Evolutionary conservation across 306 rosid genomes (phyloP).

Genomic region (Prosopis cineraria): DNA sequence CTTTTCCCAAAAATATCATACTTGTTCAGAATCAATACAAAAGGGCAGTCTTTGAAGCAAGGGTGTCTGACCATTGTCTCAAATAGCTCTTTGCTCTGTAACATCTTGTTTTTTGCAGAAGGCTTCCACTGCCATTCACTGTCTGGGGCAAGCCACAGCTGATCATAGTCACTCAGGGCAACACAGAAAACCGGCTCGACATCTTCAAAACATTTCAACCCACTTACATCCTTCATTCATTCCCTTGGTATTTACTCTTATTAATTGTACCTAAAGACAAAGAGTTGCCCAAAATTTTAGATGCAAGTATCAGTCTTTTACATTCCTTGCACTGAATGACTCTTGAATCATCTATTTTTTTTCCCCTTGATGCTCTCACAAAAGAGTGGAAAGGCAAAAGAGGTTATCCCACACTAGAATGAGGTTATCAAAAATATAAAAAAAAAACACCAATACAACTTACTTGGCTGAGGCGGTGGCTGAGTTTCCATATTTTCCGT

Average conservation of each 20-base stretch:
- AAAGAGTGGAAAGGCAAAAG: too few species aligned
- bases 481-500: slow-evolving; percentile 84
- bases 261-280: slow-evolving; percentile 81
- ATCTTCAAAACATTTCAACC: slow-evolving; percentile 98
- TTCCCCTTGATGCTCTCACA: too few species aligned
- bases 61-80: slow-evolving; percentile 91
- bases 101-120: slow-evolving; percentile 94
- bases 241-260: slow-evolving; percentile 95
- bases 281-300: slow-evolving; percentile 9
- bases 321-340: background rate
- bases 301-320: background rate
- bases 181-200: slow-evolving; percentile 83
- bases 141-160: slow-evolving; percentile 63
- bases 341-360: background rate
- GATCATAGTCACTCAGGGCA: slow-evolving; percentile 86
- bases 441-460: slow-evolving; percentile 17
- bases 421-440: too few species aligned
- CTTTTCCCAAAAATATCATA: slow-evolving; percentile 84
- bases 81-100: slow-evolving; percentile 91
- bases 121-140: slow-evolving; percentile 68
- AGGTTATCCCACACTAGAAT: too few species aligned
- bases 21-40: slow-evolving; percentile 83
- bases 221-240: slow-evolving; percentile 93
- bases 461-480: slow-evolving; percentile 76
- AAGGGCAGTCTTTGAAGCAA: slow-evolving; percentile 83